These are phyloP conservation scores for Dactylella cylindrospora DNA, from an alignment of 2,329 filamentous ascomycete genomes.

Conservation along the genomic window DNA sequence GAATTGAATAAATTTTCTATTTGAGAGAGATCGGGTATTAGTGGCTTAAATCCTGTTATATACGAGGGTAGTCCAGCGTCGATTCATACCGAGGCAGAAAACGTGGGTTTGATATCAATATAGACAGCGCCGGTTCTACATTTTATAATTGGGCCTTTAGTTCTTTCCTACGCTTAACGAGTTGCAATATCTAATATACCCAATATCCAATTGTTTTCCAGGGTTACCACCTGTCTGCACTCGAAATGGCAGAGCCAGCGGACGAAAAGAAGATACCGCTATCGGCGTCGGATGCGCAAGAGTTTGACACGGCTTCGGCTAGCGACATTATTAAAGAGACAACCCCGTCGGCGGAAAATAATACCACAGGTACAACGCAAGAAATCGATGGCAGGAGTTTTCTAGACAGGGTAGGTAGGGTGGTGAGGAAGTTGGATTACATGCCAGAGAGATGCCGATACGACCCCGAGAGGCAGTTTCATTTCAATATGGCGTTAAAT, in stretches of 20 bases:
- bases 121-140: not conserved
- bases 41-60: too few species aligned
- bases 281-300: conserved; percentile 5
- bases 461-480: conserved; percentile 65
- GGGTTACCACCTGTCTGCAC: too few species aligned
- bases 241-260: too few species aligned
- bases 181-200: conserved; percentile 11
- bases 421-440: conserved; percentile 9
- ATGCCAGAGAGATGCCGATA: conserved; percentile 67
- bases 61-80: too few species aligned
- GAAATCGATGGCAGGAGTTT: not conserved
- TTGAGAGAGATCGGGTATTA: not conserved
- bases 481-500: conserved; percentile 69
- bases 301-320: conserved; percentile 16
- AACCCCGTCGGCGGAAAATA: conserved; percentile 9
- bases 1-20: not conserved
- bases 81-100: not conserved
- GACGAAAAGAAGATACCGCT: conserved; percentile 17
- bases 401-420: too few species aligned
- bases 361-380: conserved; percentile 35
- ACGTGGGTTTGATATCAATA: not conserved
- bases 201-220: too few species aligned
- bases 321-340: not conserved
- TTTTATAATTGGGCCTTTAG: not conserved
- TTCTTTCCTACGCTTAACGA: not conserved